Base-by-base conservation (phyloP, 139 green algal genomes). In the Chlamydomonas sp. region DNA sequence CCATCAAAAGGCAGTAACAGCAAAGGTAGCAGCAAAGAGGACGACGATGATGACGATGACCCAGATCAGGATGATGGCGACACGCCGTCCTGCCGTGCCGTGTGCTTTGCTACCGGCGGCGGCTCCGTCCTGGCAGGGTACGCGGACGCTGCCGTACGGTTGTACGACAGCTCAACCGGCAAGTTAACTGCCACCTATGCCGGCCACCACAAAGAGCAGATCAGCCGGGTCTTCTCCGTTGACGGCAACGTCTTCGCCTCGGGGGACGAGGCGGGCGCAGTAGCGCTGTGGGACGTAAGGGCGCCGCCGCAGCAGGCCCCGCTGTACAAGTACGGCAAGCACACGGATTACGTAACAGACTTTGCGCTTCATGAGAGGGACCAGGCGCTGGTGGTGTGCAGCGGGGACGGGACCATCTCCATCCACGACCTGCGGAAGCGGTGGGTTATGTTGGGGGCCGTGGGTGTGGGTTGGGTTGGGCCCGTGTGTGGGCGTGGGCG, bases 341-440 rank as follows among this genome's bases (percentile, higher is more conserved):
- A 99, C 91, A 93, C 79, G 8, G 96, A 99, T 84, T 98, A 95
- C 84, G 93, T 99, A 0, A 92, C 95, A 5, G 95, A 96, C 83
- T 91, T 97, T 63, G 87, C 90, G 1, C 8, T 92, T 8, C 82
- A 93, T 49, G 61, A 79, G 0, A 69, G 73, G 4, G 80, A 96
- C 10, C 64, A 90, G 59, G 86, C 84, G 63, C 86, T 98, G 77
- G 67, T 98, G 83, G 92, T 91, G 0, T 88, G 91, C 15, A 96
- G 94, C 78, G 97, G 96, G 0, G 97, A 99, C 78, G 97, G 95
- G n/a, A 98, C 95, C 8, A 89, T 99, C 61, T 90, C 89, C 12
- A 90, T 97, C 20, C 93, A 93, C 61, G 95, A 97, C 88, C 79
- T 96, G 75, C 84, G 75, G 10, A 88, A 83, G 49, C 49, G 83